Percentiles rank a stretch among this genome's conserved stretches.
phyloP scores from a whole-genome alignment of 2,329 filamentous ascomycete species.

The Talaromyces sp. region DNA sequence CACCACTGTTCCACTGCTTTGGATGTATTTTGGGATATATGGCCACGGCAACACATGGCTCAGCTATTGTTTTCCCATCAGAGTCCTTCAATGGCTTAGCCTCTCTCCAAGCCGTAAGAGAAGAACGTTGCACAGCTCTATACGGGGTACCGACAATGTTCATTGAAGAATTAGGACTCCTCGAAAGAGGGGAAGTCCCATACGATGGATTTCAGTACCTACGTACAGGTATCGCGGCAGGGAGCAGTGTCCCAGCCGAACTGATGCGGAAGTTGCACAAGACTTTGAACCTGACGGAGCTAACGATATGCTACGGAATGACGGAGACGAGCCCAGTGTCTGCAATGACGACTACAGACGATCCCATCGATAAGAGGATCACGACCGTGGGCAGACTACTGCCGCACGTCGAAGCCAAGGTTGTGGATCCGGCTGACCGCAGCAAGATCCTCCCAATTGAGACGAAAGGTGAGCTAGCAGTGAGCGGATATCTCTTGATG shows the following conservation, averaged over 20 bases:
- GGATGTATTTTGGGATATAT: slow-evolving; percentile 91
- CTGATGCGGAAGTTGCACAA: slow-evolving; percentile 67
- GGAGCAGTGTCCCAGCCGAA: slow-evolving; percentile 76
- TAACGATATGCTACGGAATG: slow-evolving; percentile 97
- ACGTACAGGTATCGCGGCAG: slow-evolving; percentile 87
- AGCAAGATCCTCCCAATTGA: slow-evolving; percentile 60
- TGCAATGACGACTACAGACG: slow-evolving; percentile 76
- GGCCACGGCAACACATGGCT: slow-evolving; percentile 81
- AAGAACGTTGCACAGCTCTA: slow-evolving; percentile 65
- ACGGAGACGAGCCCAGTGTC: slow-evolving; percentile 75
- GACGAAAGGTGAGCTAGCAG: slow-evolving; percentile 74
- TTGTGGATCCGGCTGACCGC: slow-evolving; percentile 69
- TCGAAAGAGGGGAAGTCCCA: slow-evolving; percentile 54
- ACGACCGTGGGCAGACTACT: slow-evolving; percentile 75
- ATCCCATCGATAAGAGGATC: slow-evolving; percentile 71
- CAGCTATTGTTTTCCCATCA: slow-evolving; percentile 77
- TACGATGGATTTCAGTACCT: slow-evolving; percentile 62
- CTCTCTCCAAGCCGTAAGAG: slow-evolving; percentile 63
- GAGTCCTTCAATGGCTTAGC: slow-evolving; percentile 83
- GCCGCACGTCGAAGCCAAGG: slow-evolving; percentile 76
- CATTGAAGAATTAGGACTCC: slow-evolving; percentile 76
- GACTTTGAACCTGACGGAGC: slow-evolving; percentile 70
- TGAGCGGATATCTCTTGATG: slow-evolving; percentile 85
- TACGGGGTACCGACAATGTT: slow-evolving; percentile 97
- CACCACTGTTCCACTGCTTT: slow-evolving; percentile 69